Base-by-base conservation (phyloP, 441 rosid species). In the Daphne laureola region DNA sequence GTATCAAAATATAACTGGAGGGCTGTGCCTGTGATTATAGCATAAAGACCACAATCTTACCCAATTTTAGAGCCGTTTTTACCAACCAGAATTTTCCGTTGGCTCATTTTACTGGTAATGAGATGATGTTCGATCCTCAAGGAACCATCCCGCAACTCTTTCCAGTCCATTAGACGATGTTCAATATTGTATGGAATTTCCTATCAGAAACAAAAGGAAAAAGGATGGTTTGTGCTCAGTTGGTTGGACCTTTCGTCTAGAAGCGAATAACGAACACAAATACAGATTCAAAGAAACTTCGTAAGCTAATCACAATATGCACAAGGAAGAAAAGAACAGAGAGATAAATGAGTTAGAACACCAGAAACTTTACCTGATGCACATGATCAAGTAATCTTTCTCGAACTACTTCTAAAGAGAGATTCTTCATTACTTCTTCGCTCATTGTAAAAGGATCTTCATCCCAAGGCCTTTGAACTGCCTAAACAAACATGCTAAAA, bases 381-480 rank as follows among this genome's bases (percentile, higher is more conserved):
- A 92, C 76, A 62, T 89, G 87, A 66, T 92, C 87, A 62, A 89
- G 66, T 67, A 86, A 77, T 79, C 74, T 89, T 71, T 92, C 97
- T 26, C 97, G 79, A 46, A 92, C 98, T 43, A 89, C 86, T 77
- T 92, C 97, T 57, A 92, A 65, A 47, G 98, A 83, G 41, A 89
- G 78, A 66, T 75, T 84, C 74, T 92, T 89, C 92, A 86, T 76
- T 55, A 80, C 78, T 80, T 92, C 97, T 74, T 84, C 95, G 54
- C 85, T 86, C 94, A 89, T 84, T 18, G 75, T 61, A 13, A 80
- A 45, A 21, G 95, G 84, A 73, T 93, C 90, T 76, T 84, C 98
- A 73, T 83, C 95, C 97, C 97, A 89, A 49, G 90, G 96, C 63
- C 90, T 87, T 72, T 81, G 74, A 15, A 87, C 87, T 67, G 96